phyloP scores from a whole-genome alignment of 345 rosid genomes.

The Salix exigua region DNA sequence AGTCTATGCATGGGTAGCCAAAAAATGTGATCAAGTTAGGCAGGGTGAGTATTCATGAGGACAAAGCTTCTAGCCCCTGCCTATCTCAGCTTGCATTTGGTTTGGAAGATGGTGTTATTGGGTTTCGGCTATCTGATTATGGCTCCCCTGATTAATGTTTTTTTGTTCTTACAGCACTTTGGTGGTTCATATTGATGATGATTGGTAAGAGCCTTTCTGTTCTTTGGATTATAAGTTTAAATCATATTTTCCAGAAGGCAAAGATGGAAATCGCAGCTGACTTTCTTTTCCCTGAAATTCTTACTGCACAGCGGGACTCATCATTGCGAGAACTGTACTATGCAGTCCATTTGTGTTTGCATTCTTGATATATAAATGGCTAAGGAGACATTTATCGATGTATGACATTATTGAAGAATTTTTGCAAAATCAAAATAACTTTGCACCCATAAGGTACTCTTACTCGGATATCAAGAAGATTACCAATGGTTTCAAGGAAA shows the following conservation, averaged over 20 bases:
- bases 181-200: background rate
- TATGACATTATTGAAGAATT: slow-evolving; percentile 8
- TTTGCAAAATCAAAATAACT: slow-evolving; percentile 2
- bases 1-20: background rate
- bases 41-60: background rate
- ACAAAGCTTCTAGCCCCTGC: background rate
- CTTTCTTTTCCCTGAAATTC: background rate
- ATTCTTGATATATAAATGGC: slow-evolving; percentile 8
- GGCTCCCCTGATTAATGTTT: background rate
- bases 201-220: slow-evolving; percentile 9
- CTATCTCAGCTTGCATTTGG: background rate
- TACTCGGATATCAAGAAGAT: slow-evolving; percentile 9
- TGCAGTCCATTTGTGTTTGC: background rate
- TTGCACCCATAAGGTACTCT: slow-evolving; percentile 17
- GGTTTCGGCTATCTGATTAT: background rate
- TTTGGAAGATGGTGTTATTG: background rate
- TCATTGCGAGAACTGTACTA: background rate
- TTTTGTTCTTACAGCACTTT: background rate
- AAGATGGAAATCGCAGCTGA: background rate
- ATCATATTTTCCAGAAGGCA: background rate
- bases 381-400: slow-evolving; percentile 11
- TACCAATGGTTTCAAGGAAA: slow-evolving; percentile 17
- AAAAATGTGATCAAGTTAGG: background rate
- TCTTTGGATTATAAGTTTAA: background rate
- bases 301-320: background rate